Percentiles rank a stretch among this genome's conserved stretches.
Conservation (phyloP, 2,329 filamentous ascomycete genomes). For the Colletotrichum orbiculare region DNA sequence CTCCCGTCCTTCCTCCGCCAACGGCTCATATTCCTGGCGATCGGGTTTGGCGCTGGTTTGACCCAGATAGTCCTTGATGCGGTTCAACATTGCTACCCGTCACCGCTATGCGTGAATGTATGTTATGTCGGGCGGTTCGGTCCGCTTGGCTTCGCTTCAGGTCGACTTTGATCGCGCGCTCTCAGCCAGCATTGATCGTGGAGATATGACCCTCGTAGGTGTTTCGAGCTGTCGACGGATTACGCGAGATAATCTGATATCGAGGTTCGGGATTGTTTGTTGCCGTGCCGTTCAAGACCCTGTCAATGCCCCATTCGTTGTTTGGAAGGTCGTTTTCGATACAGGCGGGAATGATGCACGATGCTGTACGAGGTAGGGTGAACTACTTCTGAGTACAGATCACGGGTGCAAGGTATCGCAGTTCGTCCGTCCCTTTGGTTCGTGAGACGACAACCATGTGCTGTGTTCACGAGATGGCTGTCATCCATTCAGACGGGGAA, state of each 20-base stretch:
- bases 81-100: slow-evolving; percentile 25
- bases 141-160: too few species aligned
- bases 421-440: not conserved
- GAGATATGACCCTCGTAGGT: too few species aligned
- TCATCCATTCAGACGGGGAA: slow-evolving; percentile 30
- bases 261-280: slow-evolving; percentile 4
- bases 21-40: slow-evolving; percentile 39
- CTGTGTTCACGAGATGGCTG: slow-evolving; percentile 25
- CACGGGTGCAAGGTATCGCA: not conserved
- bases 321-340: not conserved
- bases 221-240: too few species aligned
- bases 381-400: too few species aligned
- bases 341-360: not conserved
- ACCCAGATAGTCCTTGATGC: slow-evolving; percentile 31
- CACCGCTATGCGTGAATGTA: too few species aligned
- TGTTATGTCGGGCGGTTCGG: too few species aligned
- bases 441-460: slow-evolving; percentile 33
- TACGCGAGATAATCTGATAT: not conserved
- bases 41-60: slow-evolving; percentile 27
- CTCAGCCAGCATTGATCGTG: too few species aligned
- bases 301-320: slow-evolving; percentile 6
- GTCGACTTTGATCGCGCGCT: too few species aligned
- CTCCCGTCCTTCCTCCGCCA: slow-evolving; percentile 42
- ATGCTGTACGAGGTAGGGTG: too few species aligned
- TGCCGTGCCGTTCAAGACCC: slow-evolving; percentile 11